Conservation (phyloP, 140 eudicot genomes). For the Bidens hawaiensis region DNA sequence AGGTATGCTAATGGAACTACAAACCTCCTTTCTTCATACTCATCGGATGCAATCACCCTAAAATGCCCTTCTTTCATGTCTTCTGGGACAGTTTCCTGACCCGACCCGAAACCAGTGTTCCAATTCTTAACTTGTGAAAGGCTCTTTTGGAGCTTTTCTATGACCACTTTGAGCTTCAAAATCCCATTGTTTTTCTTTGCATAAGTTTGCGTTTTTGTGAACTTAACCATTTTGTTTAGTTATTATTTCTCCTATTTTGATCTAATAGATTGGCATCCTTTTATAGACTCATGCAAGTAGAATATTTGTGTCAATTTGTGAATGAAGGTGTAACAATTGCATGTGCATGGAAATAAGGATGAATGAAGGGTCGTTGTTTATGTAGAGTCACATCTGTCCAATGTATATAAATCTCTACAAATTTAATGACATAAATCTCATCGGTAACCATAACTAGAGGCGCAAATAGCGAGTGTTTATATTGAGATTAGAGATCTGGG, state of each 20-base stretch:
- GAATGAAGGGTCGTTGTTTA: slow-evolving; percentile 22
- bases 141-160: slow-evolving; percentile 60
- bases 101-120: not conserved
- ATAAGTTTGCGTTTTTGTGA: slow-evolving; percentile 9
- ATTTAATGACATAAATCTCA: not conserved
- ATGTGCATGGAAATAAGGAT: slow-evolving; percentile 24
- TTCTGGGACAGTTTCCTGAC: slow-evolving; percentile 55
- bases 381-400: slow-evolving; percentile 32
- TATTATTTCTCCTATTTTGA: too few relatives aligned
- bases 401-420: not conserved
- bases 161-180: slow-evolving; percentile 45
- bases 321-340: slow-evolving; percentile 14
- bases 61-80: slow-evolving; percentile 84
- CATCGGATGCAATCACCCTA: slow-evolving; percentile 62
- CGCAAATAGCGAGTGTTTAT: not conserved
- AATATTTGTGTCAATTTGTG: not conserved
- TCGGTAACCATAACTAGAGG: not conserved
- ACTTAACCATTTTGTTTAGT: slow-evolving; percentile 29
- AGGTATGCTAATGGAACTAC: slow-evolving; percentile 52
- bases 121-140: slow-evolving; percentile 41
- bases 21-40: slow-evolving; percentile 34
- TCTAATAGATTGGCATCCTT: slow-evolving; percentile 4
- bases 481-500: not conserved
- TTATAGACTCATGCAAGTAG: slow-evolving; percentile 8
- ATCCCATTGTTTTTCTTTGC: slow-evolving; percentile 32